Conservation (phyloP, 2,329 filamentous ascomycete species). For the Furcasterigmium sp. region DNA sequence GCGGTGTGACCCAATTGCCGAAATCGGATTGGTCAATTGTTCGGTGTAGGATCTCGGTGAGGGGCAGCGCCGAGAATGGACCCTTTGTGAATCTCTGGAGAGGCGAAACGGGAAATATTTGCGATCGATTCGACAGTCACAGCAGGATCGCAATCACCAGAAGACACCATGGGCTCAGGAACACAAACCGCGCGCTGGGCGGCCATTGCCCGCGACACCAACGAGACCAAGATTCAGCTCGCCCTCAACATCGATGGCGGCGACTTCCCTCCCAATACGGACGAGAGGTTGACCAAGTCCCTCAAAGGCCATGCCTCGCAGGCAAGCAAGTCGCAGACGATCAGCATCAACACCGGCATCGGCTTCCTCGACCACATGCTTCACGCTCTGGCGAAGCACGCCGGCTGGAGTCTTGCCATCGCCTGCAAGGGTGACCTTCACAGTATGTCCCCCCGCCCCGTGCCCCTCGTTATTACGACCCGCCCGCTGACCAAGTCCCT, state of each 20-base stretch:
- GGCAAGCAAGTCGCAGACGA: constrained; percentile 76
- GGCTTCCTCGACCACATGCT: constrained; percentile 99
- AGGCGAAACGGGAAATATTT: neutral
- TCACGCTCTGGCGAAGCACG: constrained; percentile 92
- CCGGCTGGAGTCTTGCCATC: constrained; percentile 85
- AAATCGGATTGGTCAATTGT: constrained; percentile 4
- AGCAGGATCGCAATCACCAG: neutral
- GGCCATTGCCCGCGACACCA: constrained; percentile 81
- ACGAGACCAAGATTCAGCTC: constrained; percentile 95
- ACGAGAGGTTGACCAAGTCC: constrained; percentile 45
- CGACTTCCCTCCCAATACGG: constrained; percentile 60
- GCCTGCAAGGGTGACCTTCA: constrained; percentile 84
- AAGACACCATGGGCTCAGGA: constrained; percentile 7
- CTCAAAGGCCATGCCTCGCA: constrained; percentile 73
- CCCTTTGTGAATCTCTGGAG: neutral
- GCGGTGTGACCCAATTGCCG: constrained; percentile 2
- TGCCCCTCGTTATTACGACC: neutral
- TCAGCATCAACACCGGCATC: constrained; percentile 86
- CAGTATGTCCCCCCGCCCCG: constrained; percentile 50
- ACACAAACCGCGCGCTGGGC: constrained; percentile 54
- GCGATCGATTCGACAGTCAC: too few species aligned
- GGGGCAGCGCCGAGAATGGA: neutral
- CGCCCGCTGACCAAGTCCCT: neutral
- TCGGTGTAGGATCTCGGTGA: neutral
- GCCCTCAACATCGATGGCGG: constrained; percentile 93